Percentiles rank a stretch among this genome's conserved stretches.
These are phyloP conservation scores for Cytospora piceicola DNA, from an alignment of 2,329 filamentous ascomycete genomes.

Conservation along the genomic window DNA sequence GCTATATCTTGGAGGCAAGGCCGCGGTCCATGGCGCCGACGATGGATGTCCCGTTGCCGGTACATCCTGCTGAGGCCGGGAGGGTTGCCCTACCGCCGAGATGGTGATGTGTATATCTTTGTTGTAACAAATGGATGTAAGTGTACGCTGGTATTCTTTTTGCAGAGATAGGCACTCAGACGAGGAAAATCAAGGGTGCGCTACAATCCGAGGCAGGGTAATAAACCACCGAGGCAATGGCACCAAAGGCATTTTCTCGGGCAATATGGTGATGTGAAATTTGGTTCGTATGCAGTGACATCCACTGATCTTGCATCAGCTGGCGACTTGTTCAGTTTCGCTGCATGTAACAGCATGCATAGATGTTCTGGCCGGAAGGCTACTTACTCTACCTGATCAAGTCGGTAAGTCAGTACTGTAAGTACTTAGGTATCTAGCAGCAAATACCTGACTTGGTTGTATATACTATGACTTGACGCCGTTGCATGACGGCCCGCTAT, in stretches of 20 bases:
- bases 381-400: too few species aligned
- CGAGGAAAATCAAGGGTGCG: too few species aligned
- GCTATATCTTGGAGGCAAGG: slow-evolving; percentile 70
- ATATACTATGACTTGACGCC: too few species aligned
- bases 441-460: too few species aligned
- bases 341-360: too few species aligned
- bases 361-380: too few species aligned
- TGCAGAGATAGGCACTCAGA: background rate
- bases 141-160: background rate
- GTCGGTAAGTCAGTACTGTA: too few species aligned
- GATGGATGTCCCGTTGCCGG: slow-evolving; percentile 44
- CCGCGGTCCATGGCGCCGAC: slow-evolving; percentile 60
- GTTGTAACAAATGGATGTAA: background rate
- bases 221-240: background rate
- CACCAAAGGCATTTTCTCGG: background rate
- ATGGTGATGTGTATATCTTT: slow-evolving; percentile 33
- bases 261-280: background rate
- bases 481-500: too few species aligned
- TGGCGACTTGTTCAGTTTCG: too few species aligned
- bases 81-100: slow-evolving; percentile 33
- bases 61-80: slow-evolving; percentile 54
- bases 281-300: too few species aligned
- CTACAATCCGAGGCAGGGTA: background rate
- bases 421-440: too few species aligned
- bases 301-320: too few species aligned